These are phyloP conservation scores for Apiotrichum siamense DNA, from an alignment of 1,284 basidiomycete species.

Conservation along the genomic window DNA sequence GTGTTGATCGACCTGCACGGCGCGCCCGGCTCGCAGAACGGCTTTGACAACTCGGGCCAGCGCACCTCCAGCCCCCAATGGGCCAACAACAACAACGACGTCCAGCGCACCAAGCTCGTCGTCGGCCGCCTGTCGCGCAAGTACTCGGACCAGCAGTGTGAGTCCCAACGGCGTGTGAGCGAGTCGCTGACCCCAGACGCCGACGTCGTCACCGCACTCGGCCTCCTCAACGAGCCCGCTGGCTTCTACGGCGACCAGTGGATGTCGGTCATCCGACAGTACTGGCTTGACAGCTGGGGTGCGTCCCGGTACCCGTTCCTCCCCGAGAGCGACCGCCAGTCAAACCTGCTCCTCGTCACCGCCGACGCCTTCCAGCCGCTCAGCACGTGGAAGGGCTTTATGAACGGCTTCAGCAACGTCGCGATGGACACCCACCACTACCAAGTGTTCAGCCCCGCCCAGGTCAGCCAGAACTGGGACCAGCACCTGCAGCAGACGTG, in stretches of 20 bases:
- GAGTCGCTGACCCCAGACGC: slow-evolving; percentile 42
- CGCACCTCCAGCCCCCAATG: slow-evolving; percentile 61
- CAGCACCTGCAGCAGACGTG: slow-evolving; percentile 64
- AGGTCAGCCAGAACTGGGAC: slow-evolving; percentile 55
- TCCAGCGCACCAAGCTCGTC: slow-evolving; percentile 57
- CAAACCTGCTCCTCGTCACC: slow-evolving; percentile 54
- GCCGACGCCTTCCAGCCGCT: slow-evolving; percentile 81
- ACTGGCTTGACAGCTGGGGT: slow-evolving; percentile 55
- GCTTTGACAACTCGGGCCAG: slow-evolving; percentile 76
- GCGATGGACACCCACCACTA: slow-evolving; percentile 79
- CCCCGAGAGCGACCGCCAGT: slow-evolving; percentile 40
- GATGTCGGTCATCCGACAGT: slow-evolving; percentile 58
- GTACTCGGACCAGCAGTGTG: slow-evolving; percentile 3
- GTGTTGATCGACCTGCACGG: slow-evolving; percentile 65
- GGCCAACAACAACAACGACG: slow-evolving; percentile 61
- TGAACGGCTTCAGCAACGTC: slow-evolving; percentile 58
- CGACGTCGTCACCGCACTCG: slow-evolving; percentile 57
- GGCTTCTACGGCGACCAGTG: slow-evolving; percentile 59
- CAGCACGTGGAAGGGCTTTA: slow-evolving; percentile 65
- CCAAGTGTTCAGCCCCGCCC: slow-evolving; percentile 64
- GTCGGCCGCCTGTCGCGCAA: slow-evolving; percentile 15
- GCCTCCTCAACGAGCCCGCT: slow-evolving; percentile 62
- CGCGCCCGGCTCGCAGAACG: slow-evolving; percentile 72
- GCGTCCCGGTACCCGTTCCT: slow-evolving; percentile 68
- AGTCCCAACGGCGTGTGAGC: neutral